A percentile compares a stretch with the other conserved stretches of the same genome.
Evolutionary conservation across 140 eudicot genomes (phyloP).

Genomic region (Stevia rebaudiana): DNA sequence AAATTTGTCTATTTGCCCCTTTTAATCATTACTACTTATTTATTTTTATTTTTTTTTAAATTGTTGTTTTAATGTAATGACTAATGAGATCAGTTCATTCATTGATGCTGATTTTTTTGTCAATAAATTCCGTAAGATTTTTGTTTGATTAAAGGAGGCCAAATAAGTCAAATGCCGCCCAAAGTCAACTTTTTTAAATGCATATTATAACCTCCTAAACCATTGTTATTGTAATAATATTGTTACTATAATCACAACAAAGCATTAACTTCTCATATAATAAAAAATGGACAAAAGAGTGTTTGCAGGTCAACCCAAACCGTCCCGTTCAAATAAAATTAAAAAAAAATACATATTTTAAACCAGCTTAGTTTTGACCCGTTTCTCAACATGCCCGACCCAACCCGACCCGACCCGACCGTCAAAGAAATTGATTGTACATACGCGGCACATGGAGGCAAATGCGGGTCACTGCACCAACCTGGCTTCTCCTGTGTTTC

Average conservation of each 20-base stretch:
- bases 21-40: not conserved
- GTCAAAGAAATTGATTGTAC: constrained; percentile 12
- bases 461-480: constrained; percentile 81
- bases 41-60: too few species aligned
- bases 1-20: not conserved
- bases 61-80: too few species aligned
- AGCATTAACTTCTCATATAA: not conserved
- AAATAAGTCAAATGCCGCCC: not conserved
- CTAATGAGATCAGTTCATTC: too few species aligned
- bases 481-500: constrained; percentile 68
- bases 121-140: not conserved
- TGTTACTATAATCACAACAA: not conserved
- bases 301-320: not conserved
- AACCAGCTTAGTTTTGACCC: not conserved
- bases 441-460: constrained; percentile 97
- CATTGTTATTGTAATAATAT: not conserved
- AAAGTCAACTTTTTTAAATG: not conserved
- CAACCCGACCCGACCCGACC: not conserved
- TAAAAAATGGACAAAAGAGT: not conserved
- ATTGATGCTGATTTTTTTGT: not conserved
- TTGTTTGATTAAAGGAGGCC: not conserved
- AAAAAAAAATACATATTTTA: not conserved
- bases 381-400: not conserved
- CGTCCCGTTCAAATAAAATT: not conserved
- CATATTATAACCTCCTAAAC: not conserved